These are phyloP conservation scores for Bacterosira constricta DNA, from an alignment of 108 stramenopile species.

Conservation along the genomic window DNA sequence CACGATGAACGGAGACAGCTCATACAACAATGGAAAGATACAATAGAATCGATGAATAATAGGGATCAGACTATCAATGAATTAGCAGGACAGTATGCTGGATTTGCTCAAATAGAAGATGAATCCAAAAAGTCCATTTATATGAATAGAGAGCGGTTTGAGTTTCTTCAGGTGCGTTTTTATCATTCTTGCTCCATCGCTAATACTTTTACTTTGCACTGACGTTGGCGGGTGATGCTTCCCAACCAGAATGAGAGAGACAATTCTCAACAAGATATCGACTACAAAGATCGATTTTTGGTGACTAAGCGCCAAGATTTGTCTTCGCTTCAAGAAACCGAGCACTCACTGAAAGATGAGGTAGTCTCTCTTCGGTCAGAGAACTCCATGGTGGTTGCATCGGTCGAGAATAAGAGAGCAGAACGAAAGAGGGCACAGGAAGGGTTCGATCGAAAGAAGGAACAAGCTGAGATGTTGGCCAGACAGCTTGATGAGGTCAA, in stretches of 20 bases:
- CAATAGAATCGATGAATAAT: constrained; percentile 68
- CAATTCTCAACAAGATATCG: constrained; percentile 53
- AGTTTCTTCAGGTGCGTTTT: constrained; percentile 33
- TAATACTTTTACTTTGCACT: not conserved
- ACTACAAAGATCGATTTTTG: constrained; percentile 57
- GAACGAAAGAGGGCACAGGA: constrained; percentile 35
- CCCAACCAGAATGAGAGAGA: constrained; percentile 55
- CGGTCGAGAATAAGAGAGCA: constrained; percentile 44
- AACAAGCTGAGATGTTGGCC: constrained; percentile 4
- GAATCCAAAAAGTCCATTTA: constrained; percentile 17
- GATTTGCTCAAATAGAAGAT: constrained; percentile 30
- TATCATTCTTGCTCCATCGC: not conserved
- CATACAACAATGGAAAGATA: constrained; percentile 82
- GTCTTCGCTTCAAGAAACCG: constrained; percentile 32
- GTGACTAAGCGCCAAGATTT: constrained; percentile 62
- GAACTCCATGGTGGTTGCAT: constrained; percentile 51
- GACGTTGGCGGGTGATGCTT: not conserved
- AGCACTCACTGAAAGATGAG: constrained; percentile 66
- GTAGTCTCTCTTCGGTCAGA: constrained; percentile 71
- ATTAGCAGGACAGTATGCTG: constrained; percentile 44
- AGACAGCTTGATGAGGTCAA: constrained; percentile 32
- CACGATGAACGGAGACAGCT: constrained; percentile 81
- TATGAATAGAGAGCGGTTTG: constrained; percentile 38
- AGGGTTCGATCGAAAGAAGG: constrained; percentile 45
- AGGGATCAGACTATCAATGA: constrained; percentile 75